Conservation (phyloP, 805 yeast species). For the Pichia pseudocactophila region DNA sequence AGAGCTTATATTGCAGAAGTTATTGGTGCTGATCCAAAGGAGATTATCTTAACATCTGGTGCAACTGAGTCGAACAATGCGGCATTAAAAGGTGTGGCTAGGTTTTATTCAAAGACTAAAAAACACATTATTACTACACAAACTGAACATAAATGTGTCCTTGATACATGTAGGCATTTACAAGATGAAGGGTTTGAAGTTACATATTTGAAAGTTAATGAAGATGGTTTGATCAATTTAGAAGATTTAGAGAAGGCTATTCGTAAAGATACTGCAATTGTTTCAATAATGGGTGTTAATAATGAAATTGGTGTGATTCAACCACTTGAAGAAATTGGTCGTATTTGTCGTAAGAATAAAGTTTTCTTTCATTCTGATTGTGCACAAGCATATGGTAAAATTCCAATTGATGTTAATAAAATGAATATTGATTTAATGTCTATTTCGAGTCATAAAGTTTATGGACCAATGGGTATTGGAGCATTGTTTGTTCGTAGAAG, state of each 20-base stretch:
- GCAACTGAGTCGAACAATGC: constrained; percentile 97
- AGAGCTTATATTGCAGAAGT: constrained; percentile 74
- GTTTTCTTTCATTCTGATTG: constrained; percentile 96
- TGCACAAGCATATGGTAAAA: constrained; percentile 95
- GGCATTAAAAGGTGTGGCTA: constrained; percentile 91
- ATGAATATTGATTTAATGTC: constrained; percentile 90
- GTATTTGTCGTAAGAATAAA: constrained; percentile 75
- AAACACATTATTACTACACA: constrained; percentile 92
- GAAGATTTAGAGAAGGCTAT: constrained; percentile 75
- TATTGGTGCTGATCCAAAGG: constrained; percentile 91
- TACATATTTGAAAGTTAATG: constrained; percentile 78
- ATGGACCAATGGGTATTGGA: constrained; percentile 97
- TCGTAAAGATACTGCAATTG: constrained; percentile 83
- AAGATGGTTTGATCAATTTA: constrained; percentile 71
- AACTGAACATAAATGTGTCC: constrained; percentile 98
- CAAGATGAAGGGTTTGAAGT: constrained; percentile 97
- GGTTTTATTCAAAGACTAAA: constrained; percentile 84
- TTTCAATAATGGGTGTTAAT: constrained; percentile 94
- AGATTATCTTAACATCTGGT: constrained; percentile 93
- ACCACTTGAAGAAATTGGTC: constrained; percentile 90
- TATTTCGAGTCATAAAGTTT: constrained; percentile 90
- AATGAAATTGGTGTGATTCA: constrained; percentile 97
- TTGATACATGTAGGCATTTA: constrained; percentile 89
- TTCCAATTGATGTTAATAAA: constrained; percentile 85
- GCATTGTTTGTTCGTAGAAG: constrained; percentile 94